Conservation (phyloP, 2,329 filamentous ascomycete species). For the Trichoderma sp. region DNA sequence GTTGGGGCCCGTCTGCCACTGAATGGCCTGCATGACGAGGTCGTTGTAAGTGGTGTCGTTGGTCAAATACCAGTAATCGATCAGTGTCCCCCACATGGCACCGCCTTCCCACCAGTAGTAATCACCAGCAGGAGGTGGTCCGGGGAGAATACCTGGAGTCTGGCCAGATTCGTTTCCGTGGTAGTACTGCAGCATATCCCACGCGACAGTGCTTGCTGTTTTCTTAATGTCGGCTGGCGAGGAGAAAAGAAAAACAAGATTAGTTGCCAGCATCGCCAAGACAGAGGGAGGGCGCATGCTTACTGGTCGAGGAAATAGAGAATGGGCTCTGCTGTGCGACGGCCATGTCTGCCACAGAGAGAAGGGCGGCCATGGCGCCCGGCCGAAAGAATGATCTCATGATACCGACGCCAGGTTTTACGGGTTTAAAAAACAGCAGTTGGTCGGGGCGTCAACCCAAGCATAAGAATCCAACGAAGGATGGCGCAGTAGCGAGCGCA, state of each 20-base stretch:
- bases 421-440: background rate
- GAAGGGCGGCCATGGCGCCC: constrained; percentile 16
- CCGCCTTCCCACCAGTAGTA: constrained; percentile 71
- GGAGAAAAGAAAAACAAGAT: background rate
- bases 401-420: background rate
- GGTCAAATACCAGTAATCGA: constrained; percentile 66
- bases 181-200: constrained; percentile 50
- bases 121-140: constrained; percentile 46
- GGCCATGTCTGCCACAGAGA: constrained; percentile 12
- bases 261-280: background rate
- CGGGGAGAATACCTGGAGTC: constrained; percentile 50
- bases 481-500: background rate
- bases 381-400: constrained; percentile 14
- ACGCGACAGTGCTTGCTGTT: constrained; percentile 43
- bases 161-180: constrained; percentile 47
- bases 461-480: background rate
- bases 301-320: constrained; percentile 6
- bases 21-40: constrained; percentile 52
- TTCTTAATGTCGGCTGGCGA: constrained; percentile 41
- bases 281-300: background rate
- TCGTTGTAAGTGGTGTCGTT: constrained; percentile 61
- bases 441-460: background rate
- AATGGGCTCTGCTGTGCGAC: constrained; percentile 11
- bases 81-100: constrained; percentile 61
- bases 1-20: constrained; percentile 54